Conservation (phyloP, 177 flowering plant species). For the Vitis hybrid region DNA sequence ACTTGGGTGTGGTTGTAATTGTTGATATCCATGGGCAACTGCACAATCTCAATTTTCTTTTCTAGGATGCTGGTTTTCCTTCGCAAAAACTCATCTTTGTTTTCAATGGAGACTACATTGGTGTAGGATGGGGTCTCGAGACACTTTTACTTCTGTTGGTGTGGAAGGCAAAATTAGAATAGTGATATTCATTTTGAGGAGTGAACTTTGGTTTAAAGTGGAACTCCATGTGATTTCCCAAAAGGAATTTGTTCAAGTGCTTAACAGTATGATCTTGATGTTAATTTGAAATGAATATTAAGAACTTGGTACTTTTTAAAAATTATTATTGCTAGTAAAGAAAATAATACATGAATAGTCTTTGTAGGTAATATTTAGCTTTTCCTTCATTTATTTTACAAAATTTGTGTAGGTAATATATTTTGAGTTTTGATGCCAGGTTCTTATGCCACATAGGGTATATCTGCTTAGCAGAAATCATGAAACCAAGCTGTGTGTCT, state of each 20-base stretch:
- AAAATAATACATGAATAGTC: too few species aligned
- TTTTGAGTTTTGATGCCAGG: slow-evolving; percentile 11
- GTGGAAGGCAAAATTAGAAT: slow-evolving; percentile 25
- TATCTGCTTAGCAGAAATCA: slow-evolving; percentile 29
- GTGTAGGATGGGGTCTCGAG: slow-evolving; percentile 21
- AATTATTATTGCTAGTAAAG: too few species aligned
- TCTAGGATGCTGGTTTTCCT: slow-evolving; percentile 17
- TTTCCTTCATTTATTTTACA: too few species aligned
- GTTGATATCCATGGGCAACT: slow-evolving; percentile 28
- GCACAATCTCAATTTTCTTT: slow-evolving; percentile 22
- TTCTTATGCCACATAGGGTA: slow-evolving; percentile 26
- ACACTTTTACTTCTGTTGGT: slow-evolving; percentile 24
- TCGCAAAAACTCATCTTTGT: too few species aligned
- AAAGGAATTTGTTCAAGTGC: too few species aligned
- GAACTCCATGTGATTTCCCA: too few species aligned
- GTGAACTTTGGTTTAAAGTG: too few species aligned
- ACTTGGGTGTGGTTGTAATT: slow-evolving; percentile 21
- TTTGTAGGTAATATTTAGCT: too few species aligned
- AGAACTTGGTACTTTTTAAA: not conserved
- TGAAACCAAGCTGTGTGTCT: slow-evolving; percentile 20
- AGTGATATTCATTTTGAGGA: not conserved
- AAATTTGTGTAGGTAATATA: too few species aligned
- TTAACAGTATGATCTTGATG: too few species aligned
- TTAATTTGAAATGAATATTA: too few species aligned
- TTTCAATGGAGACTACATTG: too few species aligned